phyloP scores from a whole-genome alignment of 192 early-diverging fungal genomes.

The Haplosporangium gracile region DNA sequence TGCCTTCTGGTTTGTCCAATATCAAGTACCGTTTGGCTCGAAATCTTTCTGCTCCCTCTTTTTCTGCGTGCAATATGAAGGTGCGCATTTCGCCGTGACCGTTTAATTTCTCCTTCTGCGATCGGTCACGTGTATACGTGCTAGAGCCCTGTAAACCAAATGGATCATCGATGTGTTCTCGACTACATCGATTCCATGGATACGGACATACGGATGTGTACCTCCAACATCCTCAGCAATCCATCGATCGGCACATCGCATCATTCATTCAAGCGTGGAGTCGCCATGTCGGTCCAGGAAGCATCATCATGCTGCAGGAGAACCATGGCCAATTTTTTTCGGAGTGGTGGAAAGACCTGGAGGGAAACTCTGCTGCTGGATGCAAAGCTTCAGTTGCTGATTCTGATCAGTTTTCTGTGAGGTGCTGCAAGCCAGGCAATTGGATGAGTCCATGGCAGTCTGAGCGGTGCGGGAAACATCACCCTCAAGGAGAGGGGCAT shows the following conservation, averaged over 20 bases:
- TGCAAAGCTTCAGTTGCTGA: not conserved
- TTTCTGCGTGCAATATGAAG: constrained; percentile 45
- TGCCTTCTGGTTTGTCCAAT: not conserved
- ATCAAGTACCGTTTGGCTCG: not conserved
- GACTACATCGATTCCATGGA: not conserved
- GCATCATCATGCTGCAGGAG: not conserved
- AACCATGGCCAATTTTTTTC: constrained; percentile 13
- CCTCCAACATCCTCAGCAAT: constrained; percentile 1
- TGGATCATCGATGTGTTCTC: not conserved
- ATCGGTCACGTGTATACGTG: constrained; percentile 22
- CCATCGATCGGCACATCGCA: constrained; percentile 31
- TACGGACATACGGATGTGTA: constrained; percentile 7
- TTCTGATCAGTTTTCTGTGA: not conserved
- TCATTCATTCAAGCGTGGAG: not conserved
- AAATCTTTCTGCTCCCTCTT: constrained; percentile 22
- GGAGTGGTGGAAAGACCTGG: too few species aligned
- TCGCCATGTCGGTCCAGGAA: not conserved
- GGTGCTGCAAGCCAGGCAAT: not conserved
- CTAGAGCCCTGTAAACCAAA: constrained; percentile 7
- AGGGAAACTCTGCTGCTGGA: not conserved
- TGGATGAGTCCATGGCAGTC: not conserved
- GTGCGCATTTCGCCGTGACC: constrained; percentile 19
- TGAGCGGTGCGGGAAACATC: not conserved
- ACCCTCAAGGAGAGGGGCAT: not conserved
- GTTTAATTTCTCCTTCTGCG: not conserved